Base-by-base conservation (phyloP, 2,329 filamentous ascomycete genomes). In the Sporothrix inflata region DNA sequence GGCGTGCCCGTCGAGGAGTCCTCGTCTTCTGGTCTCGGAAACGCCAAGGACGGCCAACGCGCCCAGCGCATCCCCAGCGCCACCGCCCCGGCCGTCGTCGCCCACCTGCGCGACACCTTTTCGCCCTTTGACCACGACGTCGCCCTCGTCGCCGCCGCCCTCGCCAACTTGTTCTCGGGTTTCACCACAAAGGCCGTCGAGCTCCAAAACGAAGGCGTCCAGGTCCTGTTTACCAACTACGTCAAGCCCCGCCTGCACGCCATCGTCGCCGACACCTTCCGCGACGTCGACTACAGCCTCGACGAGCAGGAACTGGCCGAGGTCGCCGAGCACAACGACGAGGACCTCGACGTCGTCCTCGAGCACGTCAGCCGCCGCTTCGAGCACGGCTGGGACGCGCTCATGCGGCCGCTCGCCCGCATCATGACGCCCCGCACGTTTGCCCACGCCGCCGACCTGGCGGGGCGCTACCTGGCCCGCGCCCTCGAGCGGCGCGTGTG, bases 401-500 rank as follows among this genome's bases (percentile, higher is more conserved):
- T 99, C 9, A 94, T 97, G 81, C 90, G 90, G 73, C 95, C 97
- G 0, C 88, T 98, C 71, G 90, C 91, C 60, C 92, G 96, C 6
- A 87, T 99, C 74, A 89, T 98, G 82, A 98, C 94, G 0, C 83
- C 90, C 0, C 86, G 87, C 47, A 92, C 92, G 45, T 97, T 92
- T 79, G 89, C 91, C 75, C 88, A 87, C n/a, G 85, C 98, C 0
- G 87, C 97, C 65, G 88, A 91, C 53, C 84, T 89, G 1, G 93
- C 94, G 1, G 88, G 94, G 1, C 86, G 87, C 5, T 91, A 97
- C 78, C 87, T 98, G 5, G 87, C 92, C 0, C 89, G 88, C 67
- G 88, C 94, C 19, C 87, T 99, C 38, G 95, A 98, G 83, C 97
- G 97, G 83, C 86, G 95, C 34, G 89, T 98, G 34, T 93, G 92